phyloP scores from a whole-genome alignment of 768 basidiomycete species.

The Mycena galericulata region DNA sequence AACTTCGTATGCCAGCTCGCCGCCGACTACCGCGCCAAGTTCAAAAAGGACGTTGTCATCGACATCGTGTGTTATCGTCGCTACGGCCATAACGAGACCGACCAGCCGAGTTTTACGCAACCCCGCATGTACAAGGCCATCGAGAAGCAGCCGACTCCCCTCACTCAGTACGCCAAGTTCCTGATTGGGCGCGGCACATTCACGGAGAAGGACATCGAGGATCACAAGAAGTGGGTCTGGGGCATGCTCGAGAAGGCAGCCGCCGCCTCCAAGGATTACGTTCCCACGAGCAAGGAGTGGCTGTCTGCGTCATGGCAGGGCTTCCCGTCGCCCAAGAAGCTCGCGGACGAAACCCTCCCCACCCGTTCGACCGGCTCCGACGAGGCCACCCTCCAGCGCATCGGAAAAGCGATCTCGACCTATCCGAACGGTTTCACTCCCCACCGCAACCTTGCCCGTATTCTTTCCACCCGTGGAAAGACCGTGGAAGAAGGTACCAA shows the following conservation, averaged over 20 bases:
- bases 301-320: conserved; percentile 98
- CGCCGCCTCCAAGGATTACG: conserved; percentile 95
- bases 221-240: conserved; percentile 99
- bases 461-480: conserved; percentile 89
- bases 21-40: conserved; percentile 97
- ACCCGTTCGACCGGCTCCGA: conserved; percentile 88
- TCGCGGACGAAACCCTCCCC: conserved; percentile 94
- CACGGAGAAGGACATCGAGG: conserved; percentile 95
- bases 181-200: conserved; percentile 93
- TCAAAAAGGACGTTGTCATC: conserved; percentile 98
- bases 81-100: conserved; percentile 99
- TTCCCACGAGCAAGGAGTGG: conserved; percentile 96
- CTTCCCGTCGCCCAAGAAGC: conserved; percentile 96
- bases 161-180: conserved; percentile 93
- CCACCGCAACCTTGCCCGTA: conserved; percentile 95
- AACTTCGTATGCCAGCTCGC: conserved; percentile 99
- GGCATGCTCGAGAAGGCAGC: conserved; percentile 97
- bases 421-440: conserved; percentile 89
- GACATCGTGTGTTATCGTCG: conserved; percentile 99
- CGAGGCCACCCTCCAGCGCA: conserved; percentile 78
- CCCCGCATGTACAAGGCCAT: conserved; percentile 99
- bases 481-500: conserved; percentile 89
- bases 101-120: conserved; percentile 98
- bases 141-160: conserved; percentile 90
- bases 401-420: conserved; percentile 89